Evolutionary conservation across 2,329 filamentous ascomycete species (phyloP), one percentile per base, ranked within the genome.

Genomic region (Diaporthe citriasiana): DNA sequence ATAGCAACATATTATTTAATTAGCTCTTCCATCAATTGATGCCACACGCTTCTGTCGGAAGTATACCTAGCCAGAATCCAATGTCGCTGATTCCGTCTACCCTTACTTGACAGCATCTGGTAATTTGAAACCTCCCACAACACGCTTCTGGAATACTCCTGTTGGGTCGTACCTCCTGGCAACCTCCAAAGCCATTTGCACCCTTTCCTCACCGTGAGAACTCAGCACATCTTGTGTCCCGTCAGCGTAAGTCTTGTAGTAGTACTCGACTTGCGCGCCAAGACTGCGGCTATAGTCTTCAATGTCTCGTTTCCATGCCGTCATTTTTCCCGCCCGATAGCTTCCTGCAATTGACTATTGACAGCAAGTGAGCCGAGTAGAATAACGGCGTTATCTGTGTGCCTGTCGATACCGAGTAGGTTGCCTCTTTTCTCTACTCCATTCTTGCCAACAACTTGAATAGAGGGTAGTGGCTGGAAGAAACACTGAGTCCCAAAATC

Each of bases 81-180:
- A 12, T 17, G 53, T 8, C 2, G 9, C 10, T 35, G 30, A 2
- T 10, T 15, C 10, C 6, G 3, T 35, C 30, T 13, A 33, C 0
- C 13, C 30, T 30, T 57, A 30, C 5, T 15, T 57, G 19, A 5
- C 30, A n/a, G 30, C 10, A 35, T 38, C 33, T 38, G 55, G 30
- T 12, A 57, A 35, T 38, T 57, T 57, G 55, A 57, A 57, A 38
- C 55, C 55, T 7, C 55, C 55, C 9, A 57, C 55, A 19, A 57
- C 55, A n/a, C 55, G 55, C 30, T n/a, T 57, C 55, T 57, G 55
- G 17, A 57, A 57, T 2, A 38, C 55, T 8, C 30, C 55, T n/a
- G 19, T 35, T 3, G 55, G 55, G 30, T 57, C 55, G 5, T 57
- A 57, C 19, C 3, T 57, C 15, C 0, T n/a, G 30, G 55, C 30